Conservation (phyloP, 768 basidiomycete genomes). For the Naganishia onofrii region DNA sequence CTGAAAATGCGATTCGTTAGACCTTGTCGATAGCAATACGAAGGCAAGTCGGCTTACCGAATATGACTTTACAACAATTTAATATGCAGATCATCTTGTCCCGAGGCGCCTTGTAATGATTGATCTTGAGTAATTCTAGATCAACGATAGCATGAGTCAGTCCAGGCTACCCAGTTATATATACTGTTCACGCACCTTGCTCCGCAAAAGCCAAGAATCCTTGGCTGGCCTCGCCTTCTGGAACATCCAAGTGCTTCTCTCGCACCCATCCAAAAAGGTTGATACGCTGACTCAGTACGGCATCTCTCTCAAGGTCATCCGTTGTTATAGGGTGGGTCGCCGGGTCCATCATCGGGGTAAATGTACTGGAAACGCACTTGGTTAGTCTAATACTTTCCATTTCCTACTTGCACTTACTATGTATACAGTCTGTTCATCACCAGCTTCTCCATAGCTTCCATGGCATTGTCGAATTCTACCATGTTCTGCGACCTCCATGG, state of each 20-base stretch:
- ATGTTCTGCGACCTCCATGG: conserved; percentile 74
- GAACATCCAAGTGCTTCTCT: conserved; percentile 85
- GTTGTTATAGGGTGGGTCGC: conserved; percentile 71
- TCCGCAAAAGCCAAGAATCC: conserved; percentile 65
- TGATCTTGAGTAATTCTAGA: conserved; percentile 83
- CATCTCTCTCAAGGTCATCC: conserved; percentile 95
- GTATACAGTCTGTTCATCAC: conserved; percentile 98
- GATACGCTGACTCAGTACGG: conserved; percentile 83
- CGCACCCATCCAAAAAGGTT: conserved; percentile 85
- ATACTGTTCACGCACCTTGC: conserved; percentile 40
- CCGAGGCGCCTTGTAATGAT: conserved; percentile 96
- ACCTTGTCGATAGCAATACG: conserved; percentile 8
- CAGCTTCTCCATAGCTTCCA: conserved; percentile 99
- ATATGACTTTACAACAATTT: conserved; percentile 98
- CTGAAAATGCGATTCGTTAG: conserved; percentile 53
- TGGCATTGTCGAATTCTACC: conserved; percentile 87
- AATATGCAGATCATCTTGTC: conserved; percentile 97
- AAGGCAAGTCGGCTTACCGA: conserved; percentile 63
- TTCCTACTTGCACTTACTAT: conserved; percentile 62
- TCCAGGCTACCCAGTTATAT: neutral
- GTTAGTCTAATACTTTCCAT: neutral
- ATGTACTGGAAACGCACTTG: conserved; percentile 62
- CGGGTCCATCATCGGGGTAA: conserved; percentile 76
- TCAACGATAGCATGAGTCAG: neutral
- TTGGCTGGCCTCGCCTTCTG: conserved; percentile 59